Conservation (phyloP, 2,329 filamentous ascomycete species). For the Alternaria dauci region DNA sequence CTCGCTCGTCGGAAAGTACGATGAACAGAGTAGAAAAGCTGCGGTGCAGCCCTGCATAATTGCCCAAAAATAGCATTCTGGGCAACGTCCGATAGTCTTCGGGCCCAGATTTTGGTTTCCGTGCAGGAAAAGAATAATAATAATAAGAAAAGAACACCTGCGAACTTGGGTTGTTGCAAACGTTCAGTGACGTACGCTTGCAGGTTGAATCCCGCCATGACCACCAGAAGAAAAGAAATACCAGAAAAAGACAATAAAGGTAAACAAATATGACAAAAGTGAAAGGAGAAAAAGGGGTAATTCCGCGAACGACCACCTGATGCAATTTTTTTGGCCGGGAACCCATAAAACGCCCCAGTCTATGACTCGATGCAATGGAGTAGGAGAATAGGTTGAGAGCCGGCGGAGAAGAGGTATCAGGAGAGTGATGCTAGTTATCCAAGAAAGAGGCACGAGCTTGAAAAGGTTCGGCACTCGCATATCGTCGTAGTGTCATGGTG, state of each 20-base stretch:
- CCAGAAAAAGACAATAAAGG: constrained; percentile 12
- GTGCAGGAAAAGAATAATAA: neutral
- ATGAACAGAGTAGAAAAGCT: neutral
- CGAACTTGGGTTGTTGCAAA: neutral
- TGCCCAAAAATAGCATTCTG: neutral
- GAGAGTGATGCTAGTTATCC: constrained; percentile 40
- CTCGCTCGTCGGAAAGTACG: neutral
- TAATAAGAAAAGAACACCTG: neutral
- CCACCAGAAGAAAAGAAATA: constrained; percentile 10
- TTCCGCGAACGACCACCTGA: constrained; percentile 31
- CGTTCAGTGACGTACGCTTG: neutral
- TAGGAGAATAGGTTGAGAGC: constrained; percentile 17
- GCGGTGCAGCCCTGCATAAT: neutral
- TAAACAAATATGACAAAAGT: neutral
- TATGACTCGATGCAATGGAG: constrained; percentile 34
- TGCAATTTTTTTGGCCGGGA: constrained; percentile 35
- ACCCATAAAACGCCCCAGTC: constrained; percentile 35
- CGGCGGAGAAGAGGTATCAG: constrained; percentile 15
- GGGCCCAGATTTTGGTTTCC: neutral
- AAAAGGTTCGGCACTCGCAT: constrained; percentile 28
- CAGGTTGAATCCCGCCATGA: constrained; percentile 4
- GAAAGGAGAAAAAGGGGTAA: constrained; percentile 9
- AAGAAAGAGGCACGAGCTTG: constrained; percentile 24
- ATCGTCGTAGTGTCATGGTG: constrained; percentile 26
- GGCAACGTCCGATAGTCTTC: neutral